Conservation (phyloP, 1,284 basidiomycete species). For the Cutaneotrichosporon spelunceum region DNA sequence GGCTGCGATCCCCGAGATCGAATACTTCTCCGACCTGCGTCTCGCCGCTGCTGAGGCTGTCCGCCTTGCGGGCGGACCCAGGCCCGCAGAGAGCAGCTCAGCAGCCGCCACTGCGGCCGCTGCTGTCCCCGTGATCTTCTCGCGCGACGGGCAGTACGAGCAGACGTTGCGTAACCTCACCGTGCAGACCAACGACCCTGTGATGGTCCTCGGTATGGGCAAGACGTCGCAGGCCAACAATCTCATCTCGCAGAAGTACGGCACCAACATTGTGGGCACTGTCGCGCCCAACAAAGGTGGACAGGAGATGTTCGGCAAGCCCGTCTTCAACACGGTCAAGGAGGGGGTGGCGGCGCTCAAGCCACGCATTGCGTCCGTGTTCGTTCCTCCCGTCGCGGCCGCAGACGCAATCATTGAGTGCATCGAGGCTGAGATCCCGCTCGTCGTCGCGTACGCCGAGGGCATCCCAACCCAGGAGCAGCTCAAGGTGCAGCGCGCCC, state of each 20-base stretch:
- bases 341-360: slow-evolving; percentile 59
- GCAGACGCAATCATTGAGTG: slow-evolving; percentile 91
- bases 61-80: slow-evolving; percentile 6
- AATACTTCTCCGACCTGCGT: slow-evolving; percentile 24
- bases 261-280: slow-evolving; percentile 92
- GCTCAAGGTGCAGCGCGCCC: slow-evolving; percentile 75
- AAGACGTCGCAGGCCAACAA: slow-evolving; percentile 25
- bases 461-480: slow-evolving; percentile 64
- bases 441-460: slow-evolving; percentile 91
- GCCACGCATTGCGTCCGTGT: slow-evolving; percentile 23
- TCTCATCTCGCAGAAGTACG: slow-evolving; percentile 53
- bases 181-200: slow-evolving; percentile 83
- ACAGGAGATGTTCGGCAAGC: slow-evolving; percentile 80
- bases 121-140: slow-evolving; percentile 18
- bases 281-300: slow-evolving; percentile 94
- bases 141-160: slow-evolving; percentile 55
- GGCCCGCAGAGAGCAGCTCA: background rate
- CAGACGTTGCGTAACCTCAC: slow-evolving; percentile 80
- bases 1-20: slow-evolving; percentile 17
- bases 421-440: slow-evolving; percentile 85
- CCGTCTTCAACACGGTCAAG: slow-evolving; percentile 81
- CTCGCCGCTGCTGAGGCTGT: slow-evolving; percentile 25
- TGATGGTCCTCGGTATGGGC: slow-evolving; percentile 69
- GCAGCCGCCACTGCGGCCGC: background rate
- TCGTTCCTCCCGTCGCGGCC: slow-evolving; percentile 53